phyloP scores from a whole-genome alignment of 176 grass and related monocot species.

The Cenchrus fungigraminus region DNA sequence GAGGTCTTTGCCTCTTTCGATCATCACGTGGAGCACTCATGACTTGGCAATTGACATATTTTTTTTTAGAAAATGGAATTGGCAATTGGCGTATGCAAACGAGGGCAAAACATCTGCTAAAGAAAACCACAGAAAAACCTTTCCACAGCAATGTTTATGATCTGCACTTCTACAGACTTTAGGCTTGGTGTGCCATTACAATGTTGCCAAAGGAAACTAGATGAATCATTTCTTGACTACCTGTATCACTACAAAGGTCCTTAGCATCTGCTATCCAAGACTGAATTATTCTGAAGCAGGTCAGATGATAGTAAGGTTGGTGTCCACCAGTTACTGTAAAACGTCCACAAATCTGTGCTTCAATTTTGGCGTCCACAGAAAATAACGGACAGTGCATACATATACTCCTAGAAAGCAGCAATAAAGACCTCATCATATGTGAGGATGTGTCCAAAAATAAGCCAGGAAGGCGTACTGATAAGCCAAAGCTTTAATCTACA shows the following conservation, averaged over 20 bases:
- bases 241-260: no score
- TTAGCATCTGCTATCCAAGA: not conserved
- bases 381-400: not conserved
- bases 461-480: conserved; percentile 1
- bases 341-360: not conserved
- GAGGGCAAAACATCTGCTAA: not conserved
- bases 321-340: no score
- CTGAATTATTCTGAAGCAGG: not conserved
- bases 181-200: not conserved
- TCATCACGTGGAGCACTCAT: conserved; percentile 33
- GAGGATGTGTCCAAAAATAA: not conserved
- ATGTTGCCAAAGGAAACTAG: no score
- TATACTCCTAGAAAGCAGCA: not conserved
- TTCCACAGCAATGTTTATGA: not conserved
- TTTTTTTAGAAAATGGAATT: no score
- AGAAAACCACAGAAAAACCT: not conserved
- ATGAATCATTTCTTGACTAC: not conserved
- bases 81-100: no score
- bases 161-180: not conserved
- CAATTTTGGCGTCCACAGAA: not conserved
- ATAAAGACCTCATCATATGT: not conserved
- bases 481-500: conserved; percentile 11
- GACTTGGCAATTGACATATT: not conserved
- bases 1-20: not conserved
- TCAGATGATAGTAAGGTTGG: not conserved